phyloP scores from a whole-genome alignment of 345 rosid species.

The Heritiera fomes region DNA sequence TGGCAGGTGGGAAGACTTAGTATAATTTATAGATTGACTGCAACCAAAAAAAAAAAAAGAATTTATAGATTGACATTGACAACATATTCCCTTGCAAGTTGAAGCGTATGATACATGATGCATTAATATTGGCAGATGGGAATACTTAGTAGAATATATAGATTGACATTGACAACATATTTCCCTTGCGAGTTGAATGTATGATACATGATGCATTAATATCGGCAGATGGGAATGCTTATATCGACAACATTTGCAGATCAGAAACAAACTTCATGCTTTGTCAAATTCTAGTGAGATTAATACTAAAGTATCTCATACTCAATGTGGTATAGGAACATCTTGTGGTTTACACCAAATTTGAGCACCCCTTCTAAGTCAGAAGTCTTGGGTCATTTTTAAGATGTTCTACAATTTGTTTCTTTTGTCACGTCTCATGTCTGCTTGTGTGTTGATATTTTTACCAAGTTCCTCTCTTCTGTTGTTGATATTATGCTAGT shows the following conservation, averaged over 20 bases:
- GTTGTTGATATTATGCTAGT: not conserved
- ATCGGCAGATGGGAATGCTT: not conserved
- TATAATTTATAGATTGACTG: too few species aligned
- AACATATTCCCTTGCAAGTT: too few species aligned
- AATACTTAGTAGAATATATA: too few species aligned
- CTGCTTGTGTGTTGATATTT: not conserved
- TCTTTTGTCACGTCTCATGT: not conserved
- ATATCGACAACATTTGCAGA: not conserved
- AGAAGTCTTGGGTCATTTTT: conserved; percentile 20
- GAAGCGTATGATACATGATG: too few species aligned
- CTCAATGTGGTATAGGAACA: too few species aligned
- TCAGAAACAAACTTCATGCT: not conserved
- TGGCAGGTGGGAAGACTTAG: too few species aligned
- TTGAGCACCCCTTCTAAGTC: too few species aligned
- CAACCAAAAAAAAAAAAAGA: too few species aligned
- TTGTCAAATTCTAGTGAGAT: not conserved
- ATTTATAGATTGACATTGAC: too few species aligned
- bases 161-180: not conserved
- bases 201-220: not conserved
- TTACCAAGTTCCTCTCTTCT: not conserved
- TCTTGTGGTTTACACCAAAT: too few species aligned
- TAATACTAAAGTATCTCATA: too few species aligned
- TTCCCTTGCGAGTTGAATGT: not conserved
- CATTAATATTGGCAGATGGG: too few species aligned
- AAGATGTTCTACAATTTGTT: not conserved